Conservation (phyloP, 1,284 basidiomycete genomes). For the Apiotrichum mycotoxinovorans region DNA sequence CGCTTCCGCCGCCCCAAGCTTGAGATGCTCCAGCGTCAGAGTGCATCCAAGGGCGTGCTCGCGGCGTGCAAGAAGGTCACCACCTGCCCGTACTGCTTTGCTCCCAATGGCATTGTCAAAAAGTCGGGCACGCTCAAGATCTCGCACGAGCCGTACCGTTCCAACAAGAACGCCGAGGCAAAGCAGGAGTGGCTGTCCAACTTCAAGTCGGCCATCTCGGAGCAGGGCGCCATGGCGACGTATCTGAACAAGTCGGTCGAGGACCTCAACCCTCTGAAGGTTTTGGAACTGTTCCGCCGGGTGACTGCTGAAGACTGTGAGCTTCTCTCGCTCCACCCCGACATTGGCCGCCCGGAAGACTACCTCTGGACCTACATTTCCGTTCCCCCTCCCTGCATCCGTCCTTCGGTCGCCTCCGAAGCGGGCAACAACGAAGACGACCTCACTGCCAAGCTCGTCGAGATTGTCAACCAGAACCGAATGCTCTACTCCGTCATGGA, state of each 20-base stretch:
- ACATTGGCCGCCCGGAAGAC: slow-evolving; percentile 89
- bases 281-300: slow-evolving; percentile 85
- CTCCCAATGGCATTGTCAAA: slow-evolving; percentile 94
- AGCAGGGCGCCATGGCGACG: slow-evolving; percentile 78
- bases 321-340: slow-evolving; percentile 83
- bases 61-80: slow-evolving; percentile 81
- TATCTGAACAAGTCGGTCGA: slow-evolving; percentile 88
- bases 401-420: slow-evolving; percentile 95
- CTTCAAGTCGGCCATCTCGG: slow-evolving; percentile 77
- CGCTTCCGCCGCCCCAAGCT: slow-evolving; percentile 85
- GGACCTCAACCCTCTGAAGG: slow-evolving; percentile 92
- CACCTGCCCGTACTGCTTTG: slow-evolving; percentile 88
- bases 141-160: slow-evolving; percentile 95
- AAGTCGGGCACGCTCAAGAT: slow-evolving; percentile 94
- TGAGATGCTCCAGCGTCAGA: slow-evolving; percentile 88
- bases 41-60: slow-evolving; percentile 85
- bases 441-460: slow-evolving; percentile 92
- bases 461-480: slow-evolving; percentile 93
- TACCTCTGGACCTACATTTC: slow-evolving; percentile 99
- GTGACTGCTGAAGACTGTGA: slow-evolving; percentile 98
- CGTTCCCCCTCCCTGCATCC: slow-evolving; percentile 95
- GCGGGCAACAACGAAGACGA: slow-evolving; percentile 95
- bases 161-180: slow-evolving; percentile 88
- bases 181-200: slow-evolving; percentile 82
- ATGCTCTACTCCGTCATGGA: slow-evolving; percentile 85